phyloP scores from a whole-genome alignment of 1,139 yeast genomes.

The Protomyces gravidus region DNA sequence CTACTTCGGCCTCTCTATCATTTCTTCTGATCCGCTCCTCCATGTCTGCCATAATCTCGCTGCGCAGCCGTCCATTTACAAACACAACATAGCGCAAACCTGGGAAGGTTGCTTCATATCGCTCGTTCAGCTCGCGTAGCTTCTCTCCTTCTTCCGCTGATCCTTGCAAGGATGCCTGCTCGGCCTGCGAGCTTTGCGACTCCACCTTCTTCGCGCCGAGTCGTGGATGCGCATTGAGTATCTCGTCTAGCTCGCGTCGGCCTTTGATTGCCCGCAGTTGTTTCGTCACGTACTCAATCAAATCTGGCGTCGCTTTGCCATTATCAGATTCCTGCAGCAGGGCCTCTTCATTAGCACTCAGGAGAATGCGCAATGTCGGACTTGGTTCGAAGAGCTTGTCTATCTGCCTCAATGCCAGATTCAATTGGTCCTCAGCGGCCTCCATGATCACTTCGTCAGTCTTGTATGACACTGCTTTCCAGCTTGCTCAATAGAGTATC shows the following conservation, averaged over 20 bases:
- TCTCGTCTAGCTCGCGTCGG: constrained; percentile 11
- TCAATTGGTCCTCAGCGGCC: background rate
- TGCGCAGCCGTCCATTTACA: constrained; percentile 74
- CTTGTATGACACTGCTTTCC: too few species aligned
- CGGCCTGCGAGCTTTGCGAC: constrained; percentile 63
- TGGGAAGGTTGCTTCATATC: constrained; percentile 67
- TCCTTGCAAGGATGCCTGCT: constrained; percentile 61
- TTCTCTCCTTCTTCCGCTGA: constrained; percentile 47
- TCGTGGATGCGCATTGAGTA: constrained; percentile 69
- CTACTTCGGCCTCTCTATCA: constrained; percentile 1
- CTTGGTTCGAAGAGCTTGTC: constrained; percentile 22
- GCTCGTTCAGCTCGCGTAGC: constrained; percentile 53
- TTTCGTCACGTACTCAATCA: background rate
- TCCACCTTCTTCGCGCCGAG: constrained; percentile 56
- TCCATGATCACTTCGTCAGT: background rate
- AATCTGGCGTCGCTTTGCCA: constrained; percentile 1
- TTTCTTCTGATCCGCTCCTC: constrained; percentile 52
- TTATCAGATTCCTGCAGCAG: background rate
- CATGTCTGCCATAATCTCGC: constrained; percentile 65
- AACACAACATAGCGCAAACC: constrained; percentile 86
- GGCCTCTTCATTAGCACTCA: background rate
- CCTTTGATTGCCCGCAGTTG: constrained; percentile 1
- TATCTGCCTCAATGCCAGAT: background rate
- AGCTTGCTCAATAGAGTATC: too few species aligned
- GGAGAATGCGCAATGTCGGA: constrained; percentile 5